Percentiles rank a stretch among this genome's conserved stretches.
Evolutionary conservation across 441 rosid species (phyloP).

Genomic region (Sinapis alba): DNA sequence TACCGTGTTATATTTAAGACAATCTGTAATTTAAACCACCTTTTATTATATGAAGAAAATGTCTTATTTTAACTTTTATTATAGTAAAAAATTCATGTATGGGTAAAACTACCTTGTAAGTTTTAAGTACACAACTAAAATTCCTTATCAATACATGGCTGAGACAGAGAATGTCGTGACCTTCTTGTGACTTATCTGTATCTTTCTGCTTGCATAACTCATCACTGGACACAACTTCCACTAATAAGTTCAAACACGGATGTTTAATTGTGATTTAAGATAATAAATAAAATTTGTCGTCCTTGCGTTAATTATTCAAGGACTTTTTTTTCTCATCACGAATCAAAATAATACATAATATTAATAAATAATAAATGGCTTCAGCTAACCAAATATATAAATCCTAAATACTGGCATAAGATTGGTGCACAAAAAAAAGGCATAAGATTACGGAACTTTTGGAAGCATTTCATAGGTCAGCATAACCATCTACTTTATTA

Average conservation of each 20-base stretch:
- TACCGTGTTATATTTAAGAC: background rate
- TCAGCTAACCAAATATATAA: background rate
- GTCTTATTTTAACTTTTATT: background rate
- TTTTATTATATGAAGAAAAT: background rate
- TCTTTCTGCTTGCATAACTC: slow-evolving; percentile 21
- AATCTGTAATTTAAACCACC: background rate
- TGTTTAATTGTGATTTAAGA: slow-evolving; percentile 7
- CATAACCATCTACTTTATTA: slow-evolving; percentile 23
- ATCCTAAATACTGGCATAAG: slow-evolving; percentile 26
- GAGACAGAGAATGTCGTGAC: slow-evolving; percentile 37
- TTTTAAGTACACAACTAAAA: slow-evolving; percentile 11
- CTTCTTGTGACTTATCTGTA: slow-evolving; percentile 27
- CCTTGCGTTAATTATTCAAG: slow-evolving; percentile 1
- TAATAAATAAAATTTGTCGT: slow-evolving; percentile 3
- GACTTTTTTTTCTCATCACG: background rate
- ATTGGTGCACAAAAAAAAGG: too few species aligned
- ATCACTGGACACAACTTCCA: slow-evolving; percentile 15
- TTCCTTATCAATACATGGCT: slow-evolving; percentile 24
- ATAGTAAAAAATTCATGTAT: background rate
- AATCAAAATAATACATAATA: background rate
- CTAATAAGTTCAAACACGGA: slow-evolving; percentile 22
- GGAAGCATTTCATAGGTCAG: slow-evolving; percentile 30
- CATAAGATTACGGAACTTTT: slow-evolving; percentile 30
- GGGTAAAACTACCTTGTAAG: slow-evolving; percentile 2
- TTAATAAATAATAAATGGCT: background rate